Base-by-base conservation (phyloP, 2,329 filamentous ascomycete genomes). In the Rutstroemia sp. region DNA sequence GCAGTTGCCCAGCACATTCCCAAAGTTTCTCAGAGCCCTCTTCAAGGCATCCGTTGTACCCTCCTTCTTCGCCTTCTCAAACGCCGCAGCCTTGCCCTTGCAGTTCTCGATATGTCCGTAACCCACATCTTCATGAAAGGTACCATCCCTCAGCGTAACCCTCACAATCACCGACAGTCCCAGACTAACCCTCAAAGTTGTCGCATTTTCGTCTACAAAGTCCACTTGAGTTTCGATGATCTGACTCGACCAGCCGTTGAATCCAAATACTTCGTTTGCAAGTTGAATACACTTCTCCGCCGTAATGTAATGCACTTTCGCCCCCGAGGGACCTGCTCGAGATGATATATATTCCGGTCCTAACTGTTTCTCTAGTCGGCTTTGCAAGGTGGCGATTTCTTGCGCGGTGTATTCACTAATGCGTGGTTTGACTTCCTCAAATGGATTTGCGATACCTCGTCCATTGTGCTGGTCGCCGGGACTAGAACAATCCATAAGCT, bases 1-100 rank as follows among this genome's bases (percentile, higher is more conserved):
- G 76, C 94, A 99, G 70, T 97, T 99, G n/a, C 94, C 94, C 54
- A 99, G 77, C 16, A 97, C 87, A 66, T 97, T 97, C 58, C 94
- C 94, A 72, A 99, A 99, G 61, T 85, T 96, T 58, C 92, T 81
- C 66, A 99, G 70, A 1, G 94, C 84, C 63, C 94, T 81, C 73
- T 99, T 99, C 69, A 99, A 70, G 1, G 85, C 94, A 73, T 99
- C 94, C 9, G 95, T 97, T 2, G 91, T 95, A 7, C 90, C 95
- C 75, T 97, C 92, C 71, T 99, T 99, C 76, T 97, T 99, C 1
- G 94, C 92, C 73, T 99, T 99, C 71, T 99, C 94, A 67, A 97
- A 99, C 0, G 92, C 94, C 52, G 89, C 87, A 3, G 92, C 92
- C 74, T 99, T 99, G 56, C 90, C 88, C 73, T 92, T 95, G 71